phyloP scores from a whole-genome alignment of 2,329 filamentous ascomycete species.

The Colletotrichum somersetense region DNA sequence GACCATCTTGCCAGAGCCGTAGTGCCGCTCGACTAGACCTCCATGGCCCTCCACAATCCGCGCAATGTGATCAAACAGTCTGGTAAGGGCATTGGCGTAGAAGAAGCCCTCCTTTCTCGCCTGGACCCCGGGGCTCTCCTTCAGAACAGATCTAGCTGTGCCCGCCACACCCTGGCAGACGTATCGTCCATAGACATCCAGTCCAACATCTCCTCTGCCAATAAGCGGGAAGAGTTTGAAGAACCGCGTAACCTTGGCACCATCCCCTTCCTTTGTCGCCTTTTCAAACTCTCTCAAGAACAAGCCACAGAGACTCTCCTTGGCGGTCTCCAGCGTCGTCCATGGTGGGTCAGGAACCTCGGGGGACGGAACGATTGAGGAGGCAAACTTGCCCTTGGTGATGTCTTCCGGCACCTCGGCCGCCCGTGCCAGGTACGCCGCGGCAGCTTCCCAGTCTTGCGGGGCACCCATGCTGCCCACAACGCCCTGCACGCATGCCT shows the following conservation, averaged over 20 bases:
- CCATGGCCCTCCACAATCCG: constrained; percentile 96
- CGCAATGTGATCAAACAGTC: constrained; percentile 96
- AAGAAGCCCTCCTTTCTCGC: constrained; percentile 84
- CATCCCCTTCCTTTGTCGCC: constrained; percentile 88
- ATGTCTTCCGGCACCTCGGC: constrained; percentile 85
- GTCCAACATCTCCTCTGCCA: constrained; percentile 85
- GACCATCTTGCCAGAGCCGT: constrained; percentile 92
- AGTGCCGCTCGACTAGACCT: constrained; percentile 91
- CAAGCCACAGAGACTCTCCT: constrained; percentile 88
- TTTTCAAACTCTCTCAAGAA: constrained; percentile 97
- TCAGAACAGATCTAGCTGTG: constrained; percentile 83
- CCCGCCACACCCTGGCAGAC: constrained; percentile 95
- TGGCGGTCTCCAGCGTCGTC: constrained; percentile 86
- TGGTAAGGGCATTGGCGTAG: constrained; percentile 90
- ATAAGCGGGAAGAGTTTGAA: constrained; percentile 98
- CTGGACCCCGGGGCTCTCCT: constrained; percentile 62
- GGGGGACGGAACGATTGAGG: constrained; percentile 92
- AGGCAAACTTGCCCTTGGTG: constrained; percentile 86
- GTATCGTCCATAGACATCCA: constrained; percentile 96
- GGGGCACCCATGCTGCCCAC: constrained; percentile 97
- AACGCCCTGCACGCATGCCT: constrained; percentile 94
- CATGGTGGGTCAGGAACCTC: constrained; percentile 94
- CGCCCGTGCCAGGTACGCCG: constrained; percentile 87
- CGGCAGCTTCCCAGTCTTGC: constrained; percentile 98
- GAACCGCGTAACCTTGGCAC: constrained; percentile 90